Evolutionary conservation across 805 yeast species (phyloP).

Genomic region (Debaryomyces tyrocola): DNA sequence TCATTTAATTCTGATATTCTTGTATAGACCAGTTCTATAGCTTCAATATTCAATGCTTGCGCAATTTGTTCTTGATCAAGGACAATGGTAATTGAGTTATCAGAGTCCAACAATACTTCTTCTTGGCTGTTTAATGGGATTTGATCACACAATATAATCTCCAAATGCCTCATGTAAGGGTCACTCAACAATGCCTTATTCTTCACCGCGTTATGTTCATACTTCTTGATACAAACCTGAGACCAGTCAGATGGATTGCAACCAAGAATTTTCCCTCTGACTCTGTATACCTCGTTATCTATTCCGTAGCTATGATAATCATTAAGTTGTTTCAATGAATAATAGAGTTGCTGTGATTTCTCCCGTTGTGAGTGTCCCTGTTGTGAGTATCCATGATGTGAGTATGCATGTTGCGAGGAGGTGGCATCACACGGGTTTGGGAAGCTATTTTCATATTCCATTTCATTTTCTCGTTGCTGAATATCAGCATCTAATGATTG

Average conservation of each 20-base stretch:
- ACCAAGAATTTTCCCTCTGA: slow-evolving; percentile 21
- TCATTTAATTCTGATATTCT: not conserved
- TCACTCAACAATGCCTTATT: slow-evolving; percentile 15
- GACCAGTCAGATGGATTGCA: slow-evolving; percentile 25
- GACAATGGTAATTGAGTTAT: slow-evolving; percentile 13
- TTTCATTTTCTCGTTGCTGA: not conserved
- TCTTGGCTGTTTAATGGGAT: not conserved
- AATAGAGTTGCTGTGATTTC: not conserved
- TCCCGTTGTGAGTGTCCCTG: no score
- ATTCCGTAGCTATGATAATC: not conserved
- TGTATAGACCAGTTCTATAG: slow-evolving; percentile 17
- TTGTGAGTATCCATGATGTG: no score
- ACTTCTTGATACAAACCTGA: slow-evolving; percentile 29
- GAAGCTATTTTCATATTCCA: no score
- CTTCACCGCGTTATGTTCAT: slow-evolving; percentile 6
- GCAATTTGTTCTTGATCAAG: slow-evolving; percentile 13
- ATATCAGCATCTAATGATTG: not conserved
- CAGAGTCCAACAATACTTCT: slow-evolving; percentile 4
- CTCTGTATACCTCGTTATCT: slow-evolving; percentile 13
- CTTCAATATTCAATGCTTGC: slow-evolving; percentile 8
- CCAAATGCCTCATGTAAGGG: slow-evolving; percentile 24
- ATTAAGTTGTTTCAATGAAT: slow-evolving; percentile 3
- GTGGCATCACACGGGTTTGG: no score
- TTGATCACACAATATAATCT: slow-evolving; percentile 21
- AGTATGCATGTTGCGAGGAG: no score